phyloP scores from a whole-genome alignment of 2,329 filamentous ascomycete species.

The Aspergillus jensenii region DNA sequence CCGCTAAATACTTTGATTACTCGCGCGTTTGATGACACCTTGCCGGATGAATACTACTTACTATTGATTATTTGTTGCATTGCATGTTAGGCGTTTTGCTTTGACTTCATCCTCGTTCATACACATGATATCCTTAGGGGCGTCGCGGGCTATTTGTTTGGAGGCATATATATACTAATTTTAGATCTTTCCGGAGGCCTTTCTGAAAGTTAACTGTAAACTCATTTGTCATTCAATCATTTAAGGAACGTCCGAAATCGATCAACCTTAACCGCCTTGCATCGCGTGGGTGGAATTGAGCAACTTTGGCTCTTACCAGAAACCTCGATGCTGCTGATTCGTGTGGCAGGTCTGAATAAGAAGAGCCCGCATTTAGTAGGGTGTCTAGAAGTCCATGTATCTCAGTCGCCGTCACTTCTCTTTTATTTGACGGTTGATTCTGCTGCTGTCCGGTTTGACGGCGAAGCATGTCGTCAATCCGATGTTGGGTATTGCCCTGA shows the following conservation, averaged over 20 bases:
- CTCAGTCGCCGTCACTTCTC: slow-evolving; percentile 49
- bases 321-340: slow-evolving; percentile 56
- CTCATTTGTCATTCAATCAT: slow-evolving; percentile 18
- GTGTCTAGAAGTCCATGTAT: slow-evolving; percentile 49
- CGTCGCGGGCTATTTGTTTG: neutral
- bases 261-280: slow-evolving; percentile 53
- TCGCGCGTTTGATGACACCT: slow-evolving; percentile 14
- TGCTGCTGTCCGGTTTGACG: slow-evolving; percentile 27
- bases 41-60: neutral
- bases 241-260: slow-evolving; percentile 49
- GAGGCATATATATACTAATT: slow-evolving; percentile 1
- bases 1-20: neutral
- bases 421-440: slow-evolving; percentile 38
- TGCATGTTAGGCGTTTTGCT: slow-evolving; percentile 19
- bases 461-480: slow-evolving; percentile 54
- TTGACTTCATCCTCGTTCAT: slow-evolving; percentile 5
- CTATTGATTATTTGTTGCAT: slow-evolving; percentile 6
- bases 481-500: slow-evolving; percentile 42
- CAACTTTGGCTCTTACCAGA: slow-evolving; percentile 55
- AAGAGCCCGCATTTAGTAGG: slow-evolving; percentile 46
- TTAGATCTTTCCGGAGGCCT: neutral
- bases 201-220: neutral
- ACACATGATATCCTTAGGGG: slow-evolving; percentile 17
- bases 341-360: slow-evolving; percentile 49
- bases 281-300: slow-evolving; percentile 57